phyloP scores from a whole-genome alignment of 306 rosid species.

The Styphnolobium japonicum region DNA sequence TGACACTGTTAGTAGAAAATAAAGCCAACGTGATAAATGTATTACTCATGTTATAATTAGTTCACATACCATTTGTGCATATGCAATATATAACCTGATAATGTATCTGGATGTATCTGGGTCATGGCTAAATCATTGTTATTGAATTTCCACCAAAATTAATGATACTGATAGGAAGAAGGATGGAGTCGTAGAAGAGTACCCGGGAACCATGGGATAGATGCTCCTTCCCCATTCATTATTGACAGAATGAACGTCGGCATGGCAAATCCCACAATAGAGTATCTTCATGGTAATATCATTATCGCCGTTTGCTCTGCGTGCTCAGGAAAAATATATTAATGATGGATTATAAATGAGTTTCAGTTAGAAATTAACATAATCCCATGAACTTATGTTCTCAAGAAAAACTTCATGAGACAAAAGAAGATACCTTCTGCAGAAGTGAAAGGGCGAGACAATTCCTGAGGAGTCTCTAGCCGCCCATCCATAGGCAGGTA shows the following conservation, averaged over 20 bases:
- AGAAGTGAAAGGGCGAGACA: slow-evolving; percentile 30
- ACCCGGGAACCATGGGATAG: slow-evolving; percentile 14
- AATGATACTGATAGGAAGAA: too few species aligned
- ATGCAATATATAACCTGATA: too few species aligned
- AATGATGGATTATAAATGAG: background rate
- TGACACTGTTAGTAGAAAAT: too few species aligned
- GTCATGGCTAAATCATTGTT: too few species aligned
- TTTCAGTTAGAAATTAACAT: background rate
- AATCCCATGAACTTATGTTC: background rate
- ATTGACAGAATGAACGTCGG: background rate
- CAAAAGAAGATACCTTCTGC: slow-evolving; percentile 8
- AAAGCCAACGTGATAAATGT: too few species aligned
- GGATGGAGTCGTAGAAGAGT: too few species aligned
- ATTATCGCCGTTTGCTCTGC: background rate
- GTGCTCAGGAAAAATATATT: background rate
- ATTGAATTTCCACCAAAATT: too few species aligned
- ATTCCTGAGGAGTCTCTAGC: slow-evolving; percentile 32
- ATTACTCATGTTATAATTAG: too few species aligned
- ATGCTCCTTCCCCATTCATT: background rate
- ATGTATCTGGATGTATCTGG: too few species aligned
- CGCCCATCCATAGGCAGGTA: slow-evolving; percentile 29
- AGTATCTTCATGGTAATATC: slow-evolving; percentile 12
- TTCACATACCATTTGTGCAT: too few species aligned
- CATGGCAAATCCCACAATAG: slow-evolving; percentile 14
- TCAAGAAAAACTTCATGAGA: background rate